A percentile compares a stretch with the other conserved stretches of the same genome.
Evolutionary conservation across 2,329 filamentous ascomycete genomes (phyloP).

Genomic region (Purpureocillium takamizusanense): DNA sequence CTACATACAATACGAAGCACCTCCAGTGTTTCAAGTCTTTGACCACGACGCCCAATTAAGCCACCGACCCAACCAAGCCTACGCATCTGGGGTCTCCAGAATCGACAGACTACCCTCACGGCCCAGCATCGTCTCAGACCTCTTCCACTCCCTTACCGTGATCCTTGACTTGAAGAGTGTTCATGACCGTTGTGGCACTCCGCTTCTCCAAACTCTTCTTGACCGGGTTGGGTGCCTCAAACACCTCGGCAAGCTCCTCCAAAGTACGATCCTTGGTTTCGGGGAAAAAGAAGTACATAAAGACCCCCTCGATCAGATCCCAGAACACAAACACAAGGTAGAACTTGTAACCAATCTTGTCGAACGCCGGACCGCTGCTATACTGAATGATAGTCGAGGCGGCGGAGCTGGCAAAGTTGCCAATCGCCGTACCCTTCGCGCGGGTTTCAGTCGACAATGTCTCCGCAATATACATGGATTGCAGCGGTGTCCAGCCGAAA

Average conservation of each 20-base stretch:
- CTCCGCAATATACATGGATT: constrained; percentile 40
- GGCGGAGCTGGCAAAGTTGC: constrained; percentile 28
- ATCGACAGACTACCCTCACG: too few relatives aligned
- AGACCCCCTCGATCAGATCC: constrained; percentile 29
- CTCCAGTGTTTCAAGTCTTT: too few relatives aligned
- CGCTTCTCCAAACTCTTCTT: constrained; percentile 34
- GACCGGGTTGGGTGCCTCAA: constrained; percentile 32
- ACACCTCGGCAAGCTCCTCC: constrained; percentile 45
- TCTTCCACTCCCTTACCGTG: constrained; percentile 14
- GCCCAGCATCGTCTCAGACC: neutral
- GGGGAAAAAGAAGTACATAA: constrained; percentile 42
- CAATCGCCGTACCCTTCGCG: constrained; percentile 34
- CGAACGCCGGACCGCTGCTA: constrained; percentile 31
- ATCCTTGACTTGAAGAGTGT: constrained; percentile 21
- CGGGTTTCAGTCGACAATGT: constrained; percentile 33
- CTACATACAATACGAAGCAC: too few relatives aligned
- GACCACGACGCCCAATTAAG: too few relatives aligned
- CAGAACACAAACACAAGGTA: constrained; percentile 36
- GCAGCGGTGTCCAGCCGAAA: constrained; percentile 39
- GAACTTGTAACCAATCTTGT: constrained; percentile 33
- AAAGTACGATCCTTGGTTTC: constrained; percentile 40
- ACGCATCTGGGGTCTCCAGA: too few relatives aligned
- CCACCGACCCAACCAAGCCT: too few relatives aligned
- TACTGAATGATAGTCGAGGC: constrained; percentile 34
- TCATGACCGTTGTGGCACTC: constrained; percentile 32